Evolutionary conservation across 2,329 filamentous ascomycete species (phyloP), one percentile per base, ranked within the genome.

Genomic region (Ophiostoma sp.): DNA sequence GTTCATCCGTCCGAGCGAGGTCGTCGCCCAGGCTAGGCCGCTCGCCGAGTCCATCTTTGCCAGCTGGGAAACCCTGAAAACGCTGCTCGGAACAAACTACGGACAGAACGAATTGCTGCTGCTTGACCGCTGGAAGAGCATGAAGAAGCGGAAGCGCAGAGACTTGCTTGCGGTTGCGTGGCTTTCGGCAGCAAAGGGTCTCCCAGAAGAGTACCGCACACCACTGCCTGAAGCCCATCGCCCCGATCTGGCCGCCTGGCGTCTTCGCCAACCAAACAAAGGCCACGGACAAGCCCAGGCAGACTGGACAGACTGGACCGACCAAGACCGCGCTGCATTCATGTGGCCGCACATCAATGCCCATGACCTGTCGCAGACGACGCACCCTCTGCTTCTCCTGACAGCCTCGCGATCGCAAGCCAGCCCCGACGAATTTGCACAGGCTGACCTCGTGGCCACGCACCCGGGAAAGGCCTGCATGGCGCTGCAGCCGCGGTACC

Each of bases 1-100:
- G 52, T 57, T 57, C 23, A 57, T 57, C 52, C 52, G 52, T 2
- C 52, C 52, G 52, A 57, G 52, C 23, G 52, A 57, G 52, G 52
- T 57, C 5, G 52, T 57, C 11, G 23, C n/a, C 10, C n/a, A 57
- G 52, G 52, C 52, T 4, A 57, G 11, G 27, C 52, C 52, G 11
- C 52, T 57, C n/a, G 52, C 52, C 23, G 52, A 23, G 10, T 57
- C 52, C 11, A 57, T 57, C 52, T 27, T 57, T 27, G 52, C 52
- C 52, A 11, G 27, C 23, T 57, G 52, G 52, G 23, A 23, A 31
- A 11, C 10, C 52, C 17, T 57, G n/a, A 57, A 23, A 27, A 57
- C n/a, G n/a, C 52, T 57, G 52, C n/a, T 57, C 23, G 52, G 52
- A 31, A 8, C 52, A 11, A 27, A 57, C 23, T 23, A 11, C 4